phyloP scores from a whole-genome alignment of 1,139 yeast species.

The Suhomyces bokatorum region DNA sequence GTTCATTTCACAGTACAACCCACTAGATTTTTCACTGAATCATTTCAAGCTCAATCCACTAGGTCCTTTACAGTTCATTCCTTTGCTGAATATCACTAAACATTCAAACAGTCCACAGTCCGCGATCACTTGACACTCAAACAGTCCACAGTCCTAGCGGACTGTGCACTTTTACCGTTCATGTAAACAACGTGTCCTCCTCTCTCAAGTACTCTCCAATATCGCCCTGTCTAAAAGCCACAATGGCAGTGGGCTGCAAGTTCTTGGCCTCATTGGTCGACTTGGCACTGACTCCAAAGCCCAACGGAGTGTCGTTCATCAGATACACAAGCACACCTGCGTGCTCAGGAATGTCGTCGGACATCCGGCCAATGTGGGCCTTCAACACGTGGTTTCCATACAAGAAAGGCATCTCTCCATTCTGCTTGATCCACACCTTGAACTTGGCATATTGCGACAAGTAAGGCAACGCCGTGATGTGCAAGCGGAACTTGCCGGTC shows the following conservation, averaged over 20 bases:
- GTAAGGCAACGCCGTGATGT: constrained; percentile 84
- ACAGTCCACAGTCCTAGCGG: too few relatives aligned
- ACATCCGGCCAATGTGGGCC: constrained; percentile 95
- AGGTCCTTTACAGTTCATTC: too few relatives aligned
- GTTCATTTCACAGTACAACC: too few relatives aligned
- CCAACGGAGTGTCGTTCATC: constrained; percentile 91
- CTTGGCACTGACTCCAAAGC: constrained; percentile 94
- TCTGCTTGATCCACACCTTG: constrained; percentile 93
- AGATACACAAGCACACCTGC: constrained; percentile 91
- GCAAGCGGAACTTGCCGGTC: constrained; percentile 94
- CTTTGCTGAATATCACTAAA: too few relatives aligned
- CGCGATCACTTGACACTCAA: too few relatives aligned
- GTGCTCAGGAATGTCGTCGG: constrained; percentile 97
- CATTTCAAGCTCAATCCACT: too few relatives aligned
- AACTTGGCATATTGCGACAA: constrained; percentile 86
- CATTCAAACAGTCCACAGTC: too few relatives aligned
- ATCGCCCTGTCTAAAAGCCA: constrained; percentile 95
- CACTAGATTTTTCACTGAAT: too few relatives aligned
- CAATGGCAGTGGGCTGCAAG: constrained; percentile 90
- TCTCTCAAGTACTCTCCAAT: constrained; percentile 98
- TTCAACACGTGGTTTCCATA: constrained; percentile 96
- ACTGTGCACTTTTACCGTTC: constrained; percentile 16
- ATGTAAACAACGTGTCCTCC: constrained; percentile 92
- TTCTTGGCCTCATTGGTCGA: constrained; percentile 87
- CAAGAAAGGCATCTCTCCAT: constrained; percentile 97